phyloP scores from a whole-genome alignment of 108 stramenopile species.

The Cyclotella choctawhatcheeana region DNA sequence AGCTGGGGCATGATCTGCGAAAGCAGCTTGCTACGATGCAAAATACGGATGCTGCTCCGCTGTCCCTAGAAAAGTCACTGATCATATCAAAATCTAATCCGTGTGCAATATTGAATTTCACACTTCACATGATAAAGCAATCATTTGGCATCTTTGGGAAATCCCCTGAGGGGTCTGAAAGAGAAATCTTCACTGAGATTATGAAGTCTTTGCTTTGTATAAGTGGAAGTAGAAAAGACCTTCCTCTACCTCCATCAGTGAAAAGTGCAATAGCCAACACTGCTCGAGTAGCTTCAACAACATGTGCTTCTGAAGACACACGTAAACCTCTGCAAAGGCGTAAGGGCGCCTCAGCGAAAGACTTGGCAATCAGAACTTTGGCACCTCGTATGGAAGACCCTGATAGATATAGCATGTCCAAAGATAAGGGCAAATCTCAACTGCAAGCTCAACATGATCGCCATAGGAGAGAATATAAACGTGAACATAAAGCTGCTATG shows the following conservation, averaged over 20 bases:
- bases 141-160: slow-evolving; percentile 39
- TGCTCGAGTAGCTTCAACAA: slow-evolving; percentile 45
- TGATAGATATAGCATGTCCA: slow-evolving; percentile 82
- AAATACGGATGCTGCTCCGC: slow-evolving; percentile 14
- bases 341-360: slow-evolving; percentile 42
- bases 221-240: slow-evolving; percentile 52
- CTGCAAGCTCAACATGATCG: slow-evolving; percentile 85
- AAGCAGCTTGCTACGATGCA: slow-evolving; percentile 17
- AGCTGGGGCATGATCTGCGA: slow-evolving; percentile 8
- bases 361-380: slow-evolving; percentile 74
- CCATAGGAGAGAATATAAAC: slow-evolving; percentile 92
- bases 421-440: slow-evolving; percentile 90
- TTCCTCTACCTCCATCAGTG: slow-evolving; percentile 49
- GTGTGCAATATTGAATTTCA: slow-evolving; percentile 51
- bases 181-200: slow-evolving; percentile 67
- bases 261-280: slow-evolving; percentile 49
- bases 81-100: slow-evolving; percentile 42
- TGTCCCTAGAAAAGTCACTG: slow-evolving; percentile 62
- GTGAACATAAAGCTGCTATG: slow-evolving; percentile 94
- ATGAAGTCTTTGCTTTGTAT: slow-evolving; percentile 59
- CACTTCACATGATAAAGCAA: slow-evolving; percentile 56
- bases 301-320: slow-evolving; percentile 26
- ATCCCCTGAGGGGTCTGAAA: slow-evolving; percentile 50
- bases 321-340: slow-evolving; percentile 68
- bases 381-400: slow-evolving; percentile 93